phyloP scores from a whole-genome alignment of 1,139 yeast genomes.

The Pichia sp. region DNA sequence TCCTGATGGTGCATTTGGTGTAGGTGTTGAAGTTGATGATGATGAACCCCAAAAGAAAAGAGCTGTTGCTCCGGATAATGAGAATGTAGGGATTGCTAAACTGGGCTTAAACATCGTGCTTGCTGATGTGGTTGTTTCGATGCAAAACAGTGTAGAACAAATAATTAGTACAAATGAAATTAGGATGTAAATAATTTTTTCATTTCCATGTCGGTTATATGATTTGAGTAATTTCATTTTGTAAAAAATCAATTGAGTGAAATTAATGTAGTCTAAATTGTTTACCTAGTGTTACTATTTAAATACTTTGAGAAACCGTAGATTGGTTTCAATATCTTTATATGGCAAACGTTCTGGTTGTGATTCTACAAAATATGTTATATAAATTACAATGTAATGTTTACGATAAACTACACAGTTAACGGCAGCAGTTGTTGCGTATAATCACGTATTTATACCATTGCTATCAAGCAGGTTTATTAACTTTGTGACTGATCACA shows the following conservation, averaged over 20 bases:
- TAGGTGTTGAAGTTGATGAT: slow-evolving; percentile 12
- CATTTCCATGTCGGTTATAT: background rate
- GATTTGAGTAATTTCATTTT: background rate
- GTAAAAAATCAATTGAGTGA: background rate
- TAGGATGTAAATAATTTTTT: background rate
- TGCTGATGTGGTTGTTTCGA: background rate
- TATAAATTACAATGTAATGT: background rate
- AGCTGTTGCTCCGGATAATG: slow-evolving; percentile 22
- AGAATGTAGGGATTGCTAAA: slow-evolving; percentile 15
- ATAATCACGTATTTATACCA: background rate
- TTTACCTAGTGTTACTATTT: too few relatives aligned
- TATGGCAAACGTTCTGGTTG: too few relatives aligned
- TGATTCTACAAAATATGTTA: too few relatives aligned
- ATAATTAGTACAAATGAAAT: background rate
- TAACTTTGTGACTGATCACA: background rate
- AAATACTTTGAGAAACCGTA: too few relatives aligned
- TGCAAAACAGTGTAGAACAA: background rate
- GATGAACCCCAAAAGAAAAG: slow-evolving; percentile 25
- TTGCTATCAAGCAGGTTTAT: background rate
- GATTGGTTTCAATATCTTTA: too few relatives aligned
- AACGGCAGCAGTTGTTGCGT: background rate
- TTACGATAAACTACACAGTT: background rate
- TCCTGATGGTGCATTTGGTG: slow-evolving; percentile 13
- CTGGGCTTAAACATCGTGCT: slow-evolving; percentile 15
- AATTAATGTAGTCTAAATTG: background rate